Evolutionary conservation across 495 filamentous ascomycete species (phyloP).

Genomic region (Niebla homalea): DNA sequence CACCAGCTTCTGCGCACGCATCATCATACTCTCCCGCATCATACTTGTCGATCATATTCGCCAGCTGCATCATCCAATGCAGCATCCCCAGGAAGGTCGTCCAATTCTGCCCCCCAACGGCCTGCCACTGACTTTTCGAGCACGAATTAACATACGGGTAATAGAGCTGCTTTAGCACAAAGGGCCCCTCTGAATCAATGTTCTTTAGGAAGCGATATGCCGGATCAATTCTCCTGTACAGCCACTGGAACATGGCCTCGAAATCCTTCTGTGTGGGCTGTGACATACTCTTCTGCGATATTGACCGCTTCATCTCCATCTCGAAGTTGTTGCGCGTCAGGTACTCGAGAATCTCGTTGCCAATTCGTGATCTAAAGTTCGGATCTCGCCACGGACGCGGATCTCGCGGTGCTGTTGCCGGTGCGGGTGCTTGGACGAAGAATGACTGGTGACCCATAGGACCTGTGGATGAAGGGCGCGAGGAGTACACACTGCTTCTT

Average conservation of each 20-base stretch:
- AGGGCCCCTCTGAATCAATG: constrained; percentile 87
- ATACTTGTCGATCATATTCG: constrained; percentile 78
- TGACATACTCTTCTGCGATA: constrained; percentile 74
- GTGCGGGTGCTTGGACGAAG: constrained; percentile 70
- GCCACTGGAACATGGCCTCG: constrained; percentile 90
- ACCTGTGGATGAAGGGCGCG: constrained; percentile 44
- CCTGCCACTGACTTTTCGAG: constrained; percentile 84
- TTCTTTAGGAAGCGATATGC: constrained; percentile 80
- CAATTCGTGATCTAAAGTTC: constrained; percentile 65
- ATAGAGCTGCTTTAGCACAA: constrained; percentile 77
- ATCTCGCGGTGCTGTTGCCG: constrained; percentile 69
- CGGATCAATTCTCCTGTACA: constrained; percentile 90
- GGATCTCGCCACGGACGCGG: constrained; percentile 79
- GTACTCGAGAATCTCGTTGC: constrained; percentile 83
- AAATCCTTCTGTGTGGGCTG: constrained; percentile 98
- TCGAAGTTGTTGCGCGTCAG: constrained; percentile 85
- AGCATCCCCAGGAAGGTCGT: constrained; percentile 81
- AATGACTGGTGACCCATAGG: constrained; percentile 69
- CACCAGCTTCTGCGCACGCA: constrained; percentile 71
- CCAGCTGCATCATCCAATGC: constrained; percentile 98
- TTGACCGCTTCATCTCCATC: constrained; percentile 86
- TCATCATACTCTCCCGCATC: constrained; percentile 66
- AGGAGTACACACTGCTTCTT: constrained; percentile 73
- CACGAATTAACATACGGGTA: constrained; percentile 92
- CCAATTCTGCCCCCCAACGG: constrained; percentile 94